A percentile compares a stretch with the other conserved stretches of the same genome.
These are phyloP conservation scores for Curvularia lunata DNA, from an alignment of 2,329 filamentous ascomycete genomes.

Conservation along the genomic window DNA sequence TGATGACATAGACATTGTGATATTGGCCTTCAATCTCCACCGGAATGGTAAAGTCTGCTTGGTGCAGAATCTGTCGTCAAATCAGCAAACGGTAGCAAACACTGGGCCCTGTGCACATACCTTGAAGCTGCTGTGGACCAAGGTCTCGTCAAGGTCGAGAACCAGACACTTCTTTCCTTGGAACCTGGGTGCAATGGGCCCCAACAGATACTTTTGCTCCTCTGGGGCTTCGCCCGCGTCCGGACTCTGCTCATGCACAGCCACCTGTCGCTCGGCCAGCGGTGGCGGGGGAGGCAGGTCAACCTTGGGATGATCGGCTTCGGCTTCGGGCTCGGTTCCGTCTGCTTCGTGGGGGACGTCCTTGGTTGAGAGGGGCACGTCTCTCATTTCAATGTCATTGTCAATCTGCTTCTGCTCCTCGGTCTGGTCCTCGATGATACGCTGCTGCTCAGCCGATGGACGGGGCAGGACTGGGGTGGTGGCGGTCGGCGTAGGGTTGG, in stretches of 20 bases:
- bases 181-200: conserved; percentile 79
- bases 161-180: conserved; percentile 93
- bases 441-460: conserved; percentile 47
- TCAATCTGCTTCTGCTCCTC: conserved; percentile 57
- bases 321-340: conserved; percentile 26
- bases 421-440: conserved; percentile 58
- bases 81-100: conserved; percentile 19
- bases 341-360: conserved; percentile 55
- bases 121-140: conserved; percentile 99
- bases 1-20: conserved; percentile 99
- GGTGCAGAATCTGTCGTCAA: conserved; percentile 80
- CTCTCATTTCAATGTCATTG: conserved; percentile 69
- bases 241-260: conserved; percentile 49
- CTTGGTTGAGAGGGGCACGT: conserved; percentile 60
- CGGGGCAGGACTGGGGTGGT: conserved; percentile 44
- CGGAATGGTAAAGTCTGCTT: conserved; percentile 98
- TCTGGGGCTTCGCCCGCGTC: conserved; percentile 53
- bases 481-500: conserved; percentile 54
- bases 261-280: conserved; percentile 53
- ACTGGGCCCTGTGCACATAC: conserved; percentile 55
- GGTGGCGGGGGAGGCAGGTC: conserved; percentile 65
- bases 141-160: conserved; percentile 91
- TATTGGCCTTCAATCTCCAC: conserved; percentile 99
- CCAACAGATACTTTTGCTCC: conserved; percentile 74
- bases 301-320: conserved; percentile 47